phyloP scores from a whole-genome alignment of 352 stramenopile genomes.

The Thraustochytrium sp. region DNA sequence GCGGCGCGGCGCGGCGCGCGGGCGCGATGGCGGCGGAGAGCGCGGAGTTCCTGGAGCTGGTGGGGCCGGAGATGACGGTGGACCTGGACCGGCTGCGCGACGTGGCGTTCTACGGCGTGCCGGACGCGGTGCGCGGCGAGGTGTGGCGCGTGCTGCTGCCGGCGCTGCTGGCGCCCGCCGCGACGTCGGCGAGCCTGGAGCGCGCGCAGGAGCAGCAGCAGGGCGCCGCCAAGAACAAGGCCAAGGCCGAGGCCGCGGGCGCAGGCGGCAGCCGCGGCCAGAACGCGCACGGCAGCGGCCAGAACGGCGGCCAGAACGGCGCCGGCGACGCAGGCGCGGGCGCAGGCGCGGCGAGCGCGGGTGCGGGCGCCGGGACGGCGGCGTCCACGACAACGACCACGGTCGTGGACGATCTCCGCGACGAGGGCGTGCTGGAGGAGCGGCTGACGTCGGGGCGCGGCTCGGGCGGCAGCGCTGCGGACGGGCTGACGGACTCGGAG shows the following conservation, averaged over 20 bases:
- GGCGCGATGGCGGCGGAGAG: not conserved
- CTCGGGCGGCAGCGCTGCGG: not conserved
- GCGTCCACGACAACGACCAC: too few species aligned
- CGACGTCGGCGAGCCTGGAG: not conserved
- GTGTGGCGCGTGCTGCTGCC: constrained; percentile 17
- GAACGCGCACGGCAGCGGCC: too few species aligned
- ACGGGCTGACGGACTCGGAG: constrained; percentile 19
- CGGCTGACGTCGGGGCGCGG: not conserved
- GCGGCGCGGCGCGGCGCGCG: too few species aligned
- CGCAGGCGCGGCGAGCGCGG: too few species aligned
- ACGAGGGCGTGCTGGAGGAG: not conserved
- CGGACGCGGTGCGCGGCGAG: not conserved
- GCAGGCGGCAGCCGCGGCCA: too few species aligned
- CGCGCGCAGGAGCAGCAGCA: too few species aligned
- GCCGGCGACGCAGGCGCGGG: too few species aligned
- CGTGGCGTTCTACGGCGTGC: constrained; percentile 34
- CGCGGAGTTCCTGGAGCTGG: constrained; percentile 13
- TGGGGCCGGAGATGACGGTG: constrained; percentile 21
- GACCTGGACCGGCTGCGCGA: constrained; percentile 30
- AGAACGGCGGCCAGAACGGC: too few species aligned
- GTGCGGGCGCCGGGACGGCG: too few species aligned
- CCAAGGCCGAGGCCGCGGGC: too few species aligned
- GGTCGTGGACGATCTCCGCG: not conserved
- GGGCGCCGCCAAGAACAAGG: too few species aligned
- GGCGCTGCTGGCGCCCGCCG: not conserved